These are phyloP conservation scores for Durio zibethinus DNA, from an alignment of 345 rosid species.

Conservation along the genomic window DNA sequence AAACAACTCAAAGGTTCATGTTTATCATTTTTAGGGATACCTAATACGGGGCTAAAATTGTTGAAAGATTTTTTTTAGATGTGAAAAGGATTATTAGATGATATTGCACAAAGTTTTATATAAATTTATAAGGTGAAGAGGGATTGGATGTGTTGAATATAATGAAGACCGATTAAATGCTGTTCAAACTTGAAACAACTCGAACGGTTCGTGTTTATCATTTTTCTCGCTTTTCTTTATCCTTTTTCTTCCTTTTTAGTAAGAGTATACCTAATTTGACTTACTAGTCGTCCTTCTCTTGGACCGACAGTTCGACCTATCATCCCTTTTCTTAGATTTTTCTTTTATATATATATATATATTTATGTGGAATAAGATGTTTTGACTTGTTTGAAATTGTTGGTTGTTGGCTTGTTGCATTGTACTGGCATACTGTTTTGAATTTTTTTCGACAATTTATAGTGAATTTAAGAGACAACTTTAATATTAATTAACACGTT, in stretches of 20 bases:
- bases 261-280: background rate
- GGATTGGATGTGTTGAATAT: background rate
- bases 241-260: background rate
- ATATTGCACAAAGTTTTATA: background rate
- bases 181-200: background rate
- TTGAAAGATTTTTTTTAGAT: background rate
- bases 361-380: too few species aligned
- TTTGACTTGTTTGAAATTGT: background rate
- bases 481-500: background rate
- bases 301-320: background rate
- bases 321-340: background rate
- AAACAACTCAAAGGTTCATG: background rate
- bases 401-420: background rate
- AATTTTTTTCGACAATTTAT: background rate
- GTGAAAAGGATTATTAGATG: background rate
- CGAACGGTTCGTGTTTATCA: background rate
- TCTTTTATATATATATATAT: background rate
- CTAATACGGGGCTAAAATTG: background rate
- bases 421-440: background rate
- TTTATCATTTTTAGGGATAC: too few species aligned
- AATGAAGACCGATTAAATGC: background rate
- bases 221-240: too few species aligned
- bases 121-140: background rate
- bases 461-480: background rate
- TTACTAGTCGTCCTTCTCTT: background rate